Base-by-base conservation (phyloP, 225 moss, liverwort and hornwort species). In the Pleurozium schreberi region DNA sequence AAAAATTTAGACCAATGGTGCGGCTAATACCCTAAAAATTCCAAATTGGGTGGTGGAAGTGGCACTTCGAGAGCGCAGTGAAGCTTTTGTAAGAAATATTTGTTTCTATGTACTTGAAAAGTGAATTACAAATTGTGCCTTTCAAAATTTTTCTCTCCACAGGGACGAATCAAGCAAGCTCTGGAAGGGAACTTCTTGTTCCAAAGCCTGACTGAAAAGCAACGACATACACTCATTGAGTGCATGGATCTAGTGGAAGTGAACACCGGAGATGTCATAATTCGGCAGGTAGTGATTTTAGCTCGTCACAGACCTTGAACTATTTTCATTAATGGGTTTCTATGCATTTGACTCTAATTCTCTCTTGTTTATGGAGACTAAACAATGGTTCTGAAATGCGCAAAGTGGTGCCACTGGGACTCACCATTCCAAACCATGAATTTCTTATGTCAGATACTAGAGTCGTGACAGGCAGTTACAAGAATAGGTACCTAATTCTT, bases 211-310 rank as follows among this genome's bases (percentile, higher is more conserved):
- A 89, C 93, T 42, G 94, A 94, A 73, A 92, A 85, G 79, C 94
- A 95, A 84, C 93, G 90, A 47, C 57, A 85, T 27, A 77, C 86
- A 22, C 90, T 95, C 14, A 89, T 93, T 18, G 94, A 93, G 81
- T 92, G 89, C 70, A 95, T 95, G 95, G 95, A 95, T 64, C 62
- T 88, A 31, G 23, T 94, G 66, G 93, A 92, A 90, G 94, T 95
- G 55, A 93, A 86, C 60, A 93, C 95, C 76, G 93, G 94, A 60
- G 92, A 94, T 75, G 65, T 91, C 50, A 81, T 95, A 66, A 90
- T 95, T 76, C 94, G 94, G 71, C 95, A 95, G 95, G 95, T 94
- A 91, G 49, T n/a, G 61, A 78, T 75, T 36, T 64, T 20, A 64
- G 74, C 59, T 50, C 61, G 77, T 52, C 12, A 19, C 23, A 52